A percentile compares a stretch with the other conserved stretches of the same genome.
Conservation (phyloP, 768 basidiomycete species). For the Lactarius indigo region DNA sequence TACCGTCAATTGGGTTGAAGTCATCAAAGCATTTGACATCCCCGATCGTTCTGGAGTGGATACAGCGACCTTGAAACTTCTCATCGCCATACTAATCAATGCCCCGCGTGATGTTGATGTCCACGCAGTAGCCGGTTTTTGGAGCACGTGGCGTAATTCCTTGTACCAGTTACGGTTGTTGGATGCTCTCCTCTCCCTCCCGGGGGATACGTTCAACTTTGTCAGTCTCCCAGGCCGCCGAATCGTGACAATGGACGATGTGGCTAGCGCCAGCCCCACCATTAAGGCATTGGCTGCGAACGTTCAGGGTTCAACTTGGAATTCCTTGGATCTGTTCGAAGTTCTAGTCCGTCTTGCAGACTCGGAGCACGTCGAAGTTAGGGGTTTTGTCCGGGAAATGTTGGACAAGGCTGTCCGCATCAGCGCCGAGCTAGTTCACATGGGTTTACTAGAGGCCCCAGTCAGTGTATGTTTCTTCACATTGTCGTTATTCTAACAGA, state of each 20-base stretch:
- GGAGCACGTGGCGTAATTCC: slow-evolving; percentile 82
- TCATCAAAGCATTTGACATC: slow-evolving; percentile 85
- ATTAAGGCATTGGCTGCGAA: slow-evolving; percentile 88
- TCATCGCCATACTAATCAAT: slow-evolving; percentile 84
- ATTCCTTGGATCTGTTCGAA: slow-evolving; percentile 86
- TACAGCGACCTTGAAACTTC: slow-evolving; percentile 81
- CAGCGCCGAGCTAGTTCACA: slow-evolving; percentile 89
- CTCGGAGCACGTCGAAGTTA: slow-evolving; percentile 66
- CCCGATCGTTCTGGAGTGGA: slow-evolving; percentile 82
- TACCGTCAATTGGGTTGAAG: slow-evolving; percentile 72
- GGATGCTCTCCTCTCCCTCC: slow-evolving; percentile 83
- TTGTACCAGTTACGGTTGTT: slow-evolving; percentile 83
- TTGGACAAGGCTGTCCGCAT: slow-evolving; percentile 91
- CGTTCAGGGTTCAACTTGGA: slow-evolving; percentile 93
- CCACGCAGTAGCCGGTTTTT: slow-evolving; percentile 83
- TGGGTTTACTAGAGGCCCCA: slow-evolving; percentile 87
- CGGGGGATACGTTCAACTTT: slow-evolving; percentile 90
- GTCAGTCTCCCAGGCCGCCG: slow-evolving; percentile 79
- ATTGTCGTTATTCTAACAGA: slow-evolving; percentile 21
- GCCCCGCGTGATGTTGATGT: slow-evolving; percentile 71
- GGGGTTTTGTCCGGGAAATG: slow-evolving; percentile 80
- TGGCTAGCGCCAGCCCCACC: slow-evolving; percentile 79
- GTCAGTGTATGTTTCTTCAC: slow-evolving; percentile 45
- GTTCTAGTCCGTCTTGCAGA: slow-evolving; percentile 79
- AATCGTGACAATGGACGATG: slow-evolving; percentile 87